A percentile compares a stretch with the other conserved stretches of the same genome.
Conservation (phyloP, 345 rosid species). For the Populus euphratica region DNA sequence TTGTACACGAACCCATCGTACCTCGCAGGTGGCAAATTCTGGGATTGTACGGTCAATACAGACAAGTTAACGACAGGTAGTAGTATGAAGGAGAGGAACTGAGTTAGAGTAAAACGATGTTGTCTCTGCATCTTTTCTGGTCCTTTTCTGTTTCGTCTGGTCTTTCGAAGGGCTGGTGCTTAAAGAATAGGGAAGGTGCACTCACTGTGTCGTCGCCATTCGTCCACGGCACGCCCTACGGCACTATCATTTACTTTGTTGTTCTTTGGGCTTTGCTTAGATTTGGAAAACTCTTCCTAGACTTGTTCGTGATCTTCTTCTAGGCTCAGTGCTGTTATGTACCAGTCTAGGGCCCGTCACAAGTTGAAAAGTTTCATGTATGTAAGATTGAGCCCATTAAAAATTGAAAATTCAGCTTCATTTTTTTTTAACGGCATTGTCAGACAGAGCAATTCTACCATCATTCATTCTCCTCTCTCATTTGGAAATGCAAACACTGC, state of each 20-base stretch:
- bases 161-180: background rate
- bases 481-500: too few species aligned
- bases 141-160: background rate
- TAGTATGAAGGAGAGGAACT: slow-evolving; percentile 18
- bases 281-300: background rate
- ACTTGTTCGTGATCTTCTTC: background rate
- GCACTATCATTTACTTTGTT: background rate
- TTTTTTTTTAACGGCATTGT: too few species aligned
- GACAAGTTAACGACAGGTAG: background rate
- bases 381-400: background rate
- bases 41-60: slow-evolving; percentile 32
- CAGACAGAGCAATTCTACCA: too few species aligned
- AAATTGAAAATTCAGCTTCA: background rate
- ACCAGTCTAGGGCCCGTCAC: background rate
- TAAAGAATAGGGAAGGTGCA: background rate
- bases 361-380: background rate
- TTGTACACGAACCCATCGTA: slow-evolving; percentile 70
- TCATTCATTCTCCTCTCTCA: too few species aligned
- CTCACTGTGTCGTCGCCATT: too few species aligned
- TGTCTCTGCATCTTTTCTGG: background rate
- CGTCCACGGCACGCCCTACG: too few species aligned
- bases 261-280: background rate
- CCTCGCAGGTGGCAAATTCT: slow-evolving; percentile 68
- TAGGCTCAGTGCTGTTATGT: background rate
- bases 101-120: background rate